Conservation (phyloP, 805 yeast genomes). For the Metschnikowia drakensbergensis region DNA sequence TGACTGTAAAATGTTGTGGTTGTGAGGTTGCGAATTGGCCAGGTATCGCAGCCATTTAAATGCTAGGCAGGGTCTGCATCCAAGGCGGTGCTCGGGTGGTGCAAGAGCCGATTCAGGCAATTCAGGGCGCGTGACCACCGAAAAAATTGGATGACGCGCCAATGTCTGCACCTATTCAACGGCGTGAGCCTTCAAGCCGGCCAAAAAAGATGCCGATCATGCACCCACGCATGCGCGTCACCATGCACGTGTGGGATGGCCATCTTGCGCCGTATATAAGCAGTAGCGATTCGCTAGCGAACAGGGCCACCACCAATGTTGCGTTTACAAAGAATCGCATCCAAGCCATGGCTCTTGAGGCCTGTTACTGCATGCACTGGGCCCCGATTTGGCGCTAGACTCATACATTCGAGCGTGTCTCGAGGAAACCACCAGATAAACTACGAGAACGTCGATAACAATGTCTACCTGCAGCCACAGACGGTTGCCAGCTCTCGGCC, state of each 20-base stretch:
- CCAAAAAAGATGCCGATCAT: not conserved
- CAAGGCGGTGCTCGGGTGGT: not conserved
- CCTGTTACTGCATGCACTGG: no score
- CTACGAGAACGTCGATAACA: not conserved
- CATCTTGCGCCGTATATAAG: not conserved
- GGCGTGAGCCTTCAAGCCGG: not conserved
- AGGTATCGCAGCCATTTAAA: not conserved
- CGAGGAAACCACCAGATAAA: not conserved
- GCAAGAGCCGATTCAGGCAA: no score
- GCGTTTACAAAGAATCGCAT: not conserved
- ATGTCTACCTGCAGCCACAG: not conserved
- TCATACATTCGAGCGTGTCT: not conserved
- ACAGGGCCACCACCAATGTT: not conserved
- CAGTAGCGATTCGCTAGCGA: no score
- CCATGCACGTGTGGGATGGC: not conserved
- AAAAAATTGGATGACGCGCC: no score
- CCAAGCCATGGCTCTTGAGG: not conserved
- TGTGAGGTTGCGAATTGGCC: not conserved
- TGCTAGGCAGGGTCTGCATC: not conserved
- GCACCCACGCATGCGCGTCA: not conserved
- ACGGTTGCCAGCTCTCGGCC: slow-evolving; percentile 9
- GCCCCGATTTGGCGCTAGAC: not conserved
- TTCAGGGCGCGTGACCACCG: no score
- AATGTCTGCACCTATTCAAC: not conserved
- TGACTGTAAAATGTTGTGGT: not conserved